These are phyloP conservation scores for Fusarium abutilonis DNA, from an alignment of 2,329 filamentous ascomycete species.

Conservation along the genomic window DNA sequence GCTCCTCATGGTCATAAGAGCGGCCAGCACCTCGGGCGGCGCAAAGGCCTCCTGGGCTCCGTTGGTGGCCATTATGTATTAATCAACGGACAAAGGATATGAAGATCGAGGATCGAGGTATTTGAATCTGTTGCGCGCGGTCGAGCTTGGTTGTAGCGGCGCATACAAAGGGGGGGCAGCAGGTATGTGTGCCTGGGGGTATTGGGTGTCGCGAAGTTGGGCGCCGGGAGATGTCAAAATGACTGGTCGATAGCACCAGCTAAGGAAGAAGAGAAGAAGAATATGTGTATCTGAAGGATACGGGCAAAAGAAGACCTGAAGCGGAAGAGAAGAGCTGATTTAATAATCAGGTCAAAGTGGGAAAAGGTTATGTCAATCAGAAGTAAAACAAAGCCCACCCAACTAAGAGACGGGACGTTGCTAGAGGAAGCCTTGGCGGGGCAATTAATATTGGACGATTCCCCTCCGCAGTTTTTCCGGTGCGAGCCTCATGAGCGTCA, in stretches of 20 bases:
- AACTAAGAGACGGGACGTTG: conserved; percentile 14
- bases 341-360: conserved; percentile 39
- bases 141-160: conserved; percentile 32
- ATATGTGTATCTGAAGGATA: conserved; percentile 16
- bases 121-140: conserved; percentile 37
- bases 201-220: conserved; percentile 16
- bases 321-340: conserved; percentile 25
- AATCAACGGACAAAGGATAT: conserved; percentile 11
- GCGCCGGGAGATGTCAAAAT: conserved; percentile 1
- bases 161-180: conserved; percentile 41
- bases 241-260: conserved; percentile 18
- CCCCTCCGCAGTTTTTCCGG: conserved; percentile 48
- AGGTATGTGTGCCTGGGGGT: conserved; percentile 19
- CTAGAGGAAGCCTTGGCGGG: conserved; percentile 48
- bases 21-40: conserved; percentile 79
- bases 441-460: conserved; percentile 38
- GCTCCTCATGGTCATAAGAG: conserved; percentile 91
- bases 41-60: conserved; percentile 76
- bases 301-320: conserved; percentile 20
- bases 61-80: conserved; percentile 70
- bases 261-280: conserved; percentile 17
- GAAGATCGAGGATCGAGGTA: conserved; percentile 4
- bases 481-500: conserved; percentile 21
- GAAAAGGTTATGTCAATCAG: conserved; percentile 37
- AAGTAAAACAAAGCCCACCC: conserved; percentile 43